These are phyloP conservation scores for Vanilla planifolia DNA, from an alignment of 106 monocot species.

Conservation along the genomic window DNA sequence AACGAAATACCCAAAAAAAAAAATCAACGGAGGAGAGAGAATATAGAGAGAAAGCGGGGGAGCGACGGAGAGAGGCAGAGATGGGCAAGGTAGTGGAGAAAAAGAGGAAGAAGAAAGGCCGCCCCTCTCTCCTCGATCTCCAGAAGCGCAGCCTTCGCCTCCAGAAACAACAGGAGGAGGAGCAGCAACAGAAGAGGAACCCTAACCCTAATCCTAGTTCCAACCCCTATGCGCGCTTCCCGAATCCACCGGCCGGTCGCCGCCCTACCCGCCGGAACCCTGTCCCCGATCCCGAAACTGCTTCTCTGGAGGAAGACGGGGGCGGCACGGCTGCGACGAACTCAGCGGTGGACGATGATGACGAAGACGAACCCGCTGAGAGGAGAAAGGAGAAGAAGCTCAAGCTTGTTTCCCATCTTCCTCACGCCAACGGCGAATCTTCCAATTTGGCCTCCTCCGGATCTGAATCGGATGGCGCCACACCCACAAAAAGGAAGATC, in stretches of 20 bases:
- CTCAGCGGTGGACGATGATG: constrained; percentile 37
- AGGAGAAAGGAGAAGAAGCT: constrained; percentile 84
- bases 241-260: constrained; percentile 14
- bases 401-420: constrained; percentile 50
- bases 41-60: constrained; percentile 3
- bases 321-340: constrained; percentile 7
- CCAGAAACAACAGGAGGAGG: constrained; percentile 39
- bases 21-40: constrained; percentile 4
- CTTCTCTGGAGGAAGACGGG: neutral
- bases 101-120: constrained; percentile 92
- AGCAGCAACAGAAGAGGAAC: constrained; percentile 3
- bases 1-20: neutral
- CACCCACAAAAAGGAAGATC: constrained; percentile 33
- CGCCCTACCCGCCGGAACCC: constrained; percentile 33
- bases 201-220: constrained; percentile 33
- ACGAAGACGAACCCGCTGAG: constrained; percentile 11
- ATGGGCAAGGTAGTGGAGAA: constrained; percentile 9
- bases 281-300: constrained; percentile 10
- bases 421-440: constrained; percentile 4
- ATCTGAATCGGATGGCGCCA: constrained; percentile 35
- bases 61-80: constrained; percentile 6
- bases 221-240: constrained; percentile 27
- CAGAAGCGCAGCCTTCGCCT: constrained; percentile 85
- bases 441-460: constrained; percentile 17
- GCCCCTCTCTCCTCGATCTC: constrained; percentile 89